Conservation (phyloP, 2,329 filamentous ascomycete genomes). For the Fusarium algeriense region DNA sequence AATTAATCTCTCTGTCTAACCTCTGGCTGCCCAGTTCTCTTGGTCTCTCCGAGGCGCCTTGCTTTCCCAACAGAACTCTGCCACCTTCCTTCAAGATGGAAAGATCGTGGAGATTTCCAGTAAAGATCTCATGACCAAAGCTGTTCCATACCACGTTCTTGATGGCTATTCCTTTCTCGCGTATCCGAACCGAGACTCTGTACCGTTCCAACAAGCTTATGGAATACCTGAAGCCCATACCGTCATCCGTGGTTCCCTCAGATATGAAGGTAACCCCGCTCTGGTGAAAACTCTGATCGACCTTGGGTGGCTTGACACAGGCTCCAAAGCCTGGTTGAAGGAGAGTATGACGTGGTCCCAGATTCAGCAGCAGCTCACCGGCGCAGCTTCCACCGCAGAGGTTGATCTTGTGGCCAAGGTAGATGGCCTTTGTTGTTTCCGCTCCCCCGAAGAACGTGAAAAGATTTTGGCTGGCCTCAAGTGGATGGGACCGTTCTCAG, state of each 20-base stretch:
- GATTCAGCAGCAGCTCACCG: background rate
- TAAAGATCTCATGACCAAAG: background rate
- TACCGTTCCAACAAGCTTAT: background rate
- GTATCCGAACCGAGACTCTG: background rate
- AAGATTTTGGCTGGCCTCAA: background rate
- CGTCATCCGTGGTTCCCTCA: background rate
- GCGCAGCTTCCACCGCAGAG: background rate
- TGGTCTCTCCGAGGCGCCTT: background rate
- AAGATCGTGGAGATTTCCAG: background rate
- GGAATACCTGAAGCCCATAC: background rate
- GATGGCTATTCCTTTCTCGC: background rate
- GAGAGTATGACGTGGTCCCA: background rate
- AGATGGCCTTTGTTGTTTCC: background rate
- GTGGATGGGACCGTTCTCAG: background rate
- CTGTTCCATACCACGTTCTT: background rate
- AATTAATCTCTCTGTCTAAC: background rate
- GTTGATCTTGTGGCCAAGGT: background rate
- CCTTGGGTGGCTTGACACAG: background rate
- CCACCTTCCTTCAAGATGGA: background rate
- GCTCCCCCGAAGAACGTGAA: background rate
- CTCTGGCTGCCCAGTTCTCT: background rate
- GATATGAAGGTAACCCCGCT: accelerated
- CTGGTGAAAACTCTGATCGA: background rate
- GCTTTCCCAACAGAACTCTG: background rate
- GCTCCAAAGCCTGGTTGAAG: background rate